phyloP scores from a whole-genome alignment of 495 filamentous ascomycete genomes.

The Pyrenula massariospora region DNA sequence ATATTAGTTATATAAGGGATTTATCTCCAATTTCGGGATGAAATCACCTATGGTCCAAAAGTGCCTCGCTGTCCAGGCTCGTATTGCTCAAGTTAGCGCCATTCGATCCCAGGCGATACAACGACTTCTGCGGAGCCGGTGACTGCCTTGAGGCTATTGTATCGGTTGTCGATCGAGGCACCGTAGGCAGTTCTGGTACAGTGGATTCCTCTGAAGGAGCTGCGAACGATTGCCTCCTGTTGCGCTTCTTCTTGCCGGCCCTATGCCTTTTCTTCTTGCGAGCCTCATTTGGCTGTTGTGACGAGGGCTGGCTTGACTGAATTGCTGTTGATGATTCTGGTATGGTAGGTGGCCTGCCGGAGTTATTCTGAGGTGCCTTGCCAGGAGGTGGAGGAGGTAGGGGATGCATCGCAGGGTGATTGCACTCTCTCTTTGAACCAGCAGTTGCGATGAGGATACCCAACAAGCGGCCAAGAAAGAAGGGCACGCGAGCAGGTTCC shows the following conservation, averaged over 20 bases:
- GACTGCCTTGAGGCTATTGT: not conserved
- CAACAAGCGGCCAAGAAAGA: too few relatives aligned
- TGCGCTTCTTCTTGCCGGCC: conserved; percentile 46
- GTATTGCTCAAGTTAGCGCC: conserved; percentile 58
- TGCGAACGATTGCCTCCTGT: conserved; percentile 54
- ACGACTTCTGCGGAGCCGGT: conserved; percentile 20
- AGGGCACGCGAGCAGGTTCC: too few relatives aligned
- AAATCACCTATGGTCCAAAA: conserved; percentile 67
- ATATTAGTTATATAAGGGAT: conserved; percentile 1
- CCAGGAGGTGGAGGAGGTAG: not conserved
- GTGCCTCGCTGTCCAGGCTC: conserved; percentile 68
- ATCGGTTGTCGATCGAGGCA: not conserved
- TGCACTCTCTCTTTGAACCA: too few relatives aligned
- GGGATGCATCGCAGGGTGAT: not conserved
- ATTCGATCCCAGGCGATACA: conserved; percentile 42
- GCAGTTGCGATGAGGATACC: too few relatives aligned
- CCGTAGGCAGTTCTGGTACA: not conserved
- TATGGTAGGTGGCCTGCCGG: not conserved
- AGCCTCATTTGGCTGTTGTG: conserved; percentile 2
- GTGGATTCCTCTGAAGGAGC: conserved; percentile 23
- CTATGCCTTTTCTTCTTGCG: conserved; percentile 35
- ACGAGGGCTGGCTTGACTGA: not conserved
- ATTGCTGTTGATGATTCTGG: not conserved
- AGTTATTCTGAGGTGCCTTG: not conserved
- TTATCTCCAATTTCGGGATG: not conserved